Evolutionary conservation across 768 basidiomycete genomes (phyloP), one percentile per base, ranked within the genome.

Genomic region (Russula virescens): DNA sequence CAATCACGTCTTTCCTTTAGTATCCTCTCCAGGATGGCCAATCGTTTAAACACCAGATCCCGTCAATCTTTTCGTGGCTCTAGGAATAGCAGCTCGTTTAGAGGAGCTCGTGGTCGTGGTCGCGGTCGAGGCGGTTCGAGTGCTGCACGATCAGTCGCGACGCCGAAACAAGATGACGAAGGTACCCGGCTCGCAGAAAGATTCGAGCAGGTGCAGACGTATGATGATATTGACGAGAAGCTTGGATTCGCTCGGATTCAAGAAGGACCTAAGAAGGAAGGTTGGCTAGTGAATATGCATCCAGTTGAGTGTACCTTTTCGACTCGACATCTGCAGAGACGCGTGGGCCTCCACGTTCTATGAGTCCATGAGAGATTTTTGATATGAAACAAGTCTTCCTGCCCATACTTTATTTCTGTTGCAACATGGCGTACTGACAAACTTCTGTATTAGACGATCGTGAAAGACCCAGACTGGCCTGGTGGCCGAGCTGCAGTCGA

Each of bases 211-310:
- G 84, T 88, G 6, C 75, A 79, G 38, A 68, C 90, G 19, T 79
- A 76, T 65, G 94, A 98, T 73, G 93, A 96, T 69, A 83, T 98
- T 21, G 97, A 99, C 70, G 93, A 92, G 75, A 92, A 91, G 73
- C 78, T 98, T 19, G 97, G 97, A 0, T 99, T 98, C 73, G 76
- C 77, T 45, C 81, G 87, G 64, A 78, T 91, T 53, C 85, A 91
- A 62, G 90, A 95, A 70, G 96, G 95, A 0, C 75, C 79, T 3
- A 77, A 77, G 69, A 84, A 79, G 71, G 89, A 91, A 58, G 97
- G 95, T 2, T 98, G 97, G 97, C 77, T 99, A 71, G 86, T 99
- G 65, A 98, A 98, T 71, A 98, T 99, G 96, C 95, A 96, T 73
- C 92, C 97, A 57, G 94, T 94, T 63, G 71, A 68, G 90, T 80